These are phyloP conservation scores for Erysimum cheiranthoides DNA, from an alignment of 345 rosid species.

Conservation along the genomic window DNA sequence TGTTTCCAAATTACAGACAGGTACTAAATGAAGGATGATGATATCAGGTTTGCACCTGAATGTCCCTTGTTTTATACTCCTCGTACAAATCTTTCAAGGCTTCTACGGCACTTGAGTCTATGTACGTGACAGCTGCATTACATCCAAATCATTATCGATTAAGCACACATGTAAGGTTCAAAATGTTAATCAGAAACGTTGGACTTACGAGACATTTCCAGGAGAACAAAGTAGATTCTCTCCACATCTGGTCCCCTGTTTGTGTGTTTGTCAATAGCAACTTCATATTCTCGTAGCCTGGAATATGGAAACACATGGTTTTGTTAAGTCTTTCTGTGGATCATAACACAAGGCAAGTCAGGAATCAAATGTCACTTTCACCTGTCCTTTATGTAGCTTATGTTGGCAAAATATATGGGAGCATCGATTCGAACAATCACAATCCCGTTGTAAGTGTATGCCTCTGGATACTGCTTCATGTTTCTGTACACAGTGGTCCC, in stretches of 20 bases:
- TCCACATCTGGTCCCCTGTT: conserved; percentile 79
- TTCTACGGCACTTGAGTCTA: conserved; percentile 91
- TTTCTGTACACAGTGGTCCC: conserved; percentile 97
- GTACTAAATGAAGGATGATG: background rate
- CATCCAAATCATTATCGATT: background rate
- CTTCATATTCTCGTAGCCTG: conserved; percentile 90
- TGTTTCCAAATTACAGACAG: background rate
- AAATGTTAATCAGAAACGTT: conserved; percentile 1
- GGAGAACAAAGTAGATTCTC: conserved; percentile 75
- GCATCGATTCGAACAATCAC: conserved; percentile 93
- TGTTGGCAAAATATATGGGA: conserved; percentile 98
- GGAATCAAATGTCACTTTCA: conserved; percentile 32
- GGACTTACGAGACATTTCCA: conserved; percentile 95
- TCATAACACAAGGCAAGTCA: background rate
- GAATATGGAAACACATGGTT: conserved; percentile 5
- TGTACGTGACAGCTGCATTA: conserved; percentile 79
- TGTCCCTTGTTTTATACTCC: conserved; percentile 78
- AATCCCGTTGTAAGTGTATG: conserved; percentile 88
- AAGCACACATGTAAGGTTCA: background rate
- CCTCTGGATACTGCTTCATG: conserved; percentile 87
- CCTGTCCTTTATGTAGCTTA: conserved; percentile 93
- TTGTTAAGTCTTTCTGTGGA: conserved; percentile 22
- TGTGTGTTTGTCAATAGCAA: conserved; percentile 66
- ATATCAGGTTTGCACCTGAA: conserved; percentile 59
- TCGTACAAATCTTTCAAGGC: conserved; percentile 86